phyloP scores from a whole-genome alignment of 164 flowering plant genomes.

The Nymphaea colorata region DNA sequence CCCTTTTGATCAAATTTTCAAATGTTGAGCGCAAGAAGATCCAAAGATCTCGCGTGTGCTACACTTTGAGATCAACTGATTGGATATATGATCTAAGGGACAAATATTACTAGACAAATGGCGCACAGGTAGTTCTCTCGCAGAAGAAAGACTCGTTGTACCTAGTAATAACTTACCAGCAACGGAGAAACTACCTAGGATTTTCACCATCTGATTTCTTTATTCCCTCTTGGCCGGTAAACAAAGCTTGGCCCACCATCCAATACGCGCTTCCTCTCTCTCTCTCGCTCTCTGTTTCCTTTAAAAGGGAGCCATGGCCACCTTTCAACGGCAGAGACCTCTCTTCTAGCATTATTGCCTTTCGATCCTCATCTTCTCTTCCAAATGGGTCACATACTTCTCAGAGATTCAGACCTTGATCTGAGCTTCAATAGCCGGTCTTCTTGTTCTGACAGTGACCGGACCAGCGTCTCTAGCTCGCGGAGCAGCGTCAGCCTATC shows the following conservation, averaged over 20 bases:
- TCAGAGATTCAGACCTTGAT: conserved; percentile 41
- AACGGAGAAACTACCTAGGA: not conserved
- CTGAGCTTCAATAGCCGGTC: conserved; percentile 36
- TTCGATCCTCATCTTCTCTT: not conserved
- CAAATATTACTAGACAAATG: too few species aligned
- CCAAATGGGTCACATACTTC: not conserved
- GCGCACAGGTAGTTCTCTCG: too few species aligned
- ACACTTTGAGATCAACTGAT: too few species aligned
- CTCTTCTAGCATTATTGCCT: not conserved
- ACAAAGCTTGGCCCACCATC: not conserved
- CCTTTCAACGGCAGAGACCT: not conserved
- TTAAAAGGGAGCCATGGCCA: not conserved
- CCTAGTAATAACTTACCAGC: not conserved
- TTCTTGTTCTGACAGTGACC: conserved; percentile 24
- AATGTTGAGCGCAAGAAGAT: too few species aligned
- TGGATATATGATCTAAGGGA: too few species aligned
- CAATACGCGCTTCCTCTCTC: not conserved
- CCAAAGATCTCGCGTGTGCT: too few species aligned
- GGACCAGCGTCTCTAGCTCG: conserved; percentile 44
- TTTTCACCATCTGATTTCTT: not conserved
- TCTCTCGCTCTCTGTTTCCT: not conserved
- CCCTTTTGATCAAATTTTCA: too few species aligned
- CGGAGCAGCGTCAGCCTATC: conserved; percentile 67
- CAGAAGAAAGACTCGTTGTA: too few species aligned
- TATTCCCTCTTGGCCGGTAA: not conserved